Base-by-base conservation (phyloP, 75 land plant genomes). In the Picea sitchensis region DNA sequence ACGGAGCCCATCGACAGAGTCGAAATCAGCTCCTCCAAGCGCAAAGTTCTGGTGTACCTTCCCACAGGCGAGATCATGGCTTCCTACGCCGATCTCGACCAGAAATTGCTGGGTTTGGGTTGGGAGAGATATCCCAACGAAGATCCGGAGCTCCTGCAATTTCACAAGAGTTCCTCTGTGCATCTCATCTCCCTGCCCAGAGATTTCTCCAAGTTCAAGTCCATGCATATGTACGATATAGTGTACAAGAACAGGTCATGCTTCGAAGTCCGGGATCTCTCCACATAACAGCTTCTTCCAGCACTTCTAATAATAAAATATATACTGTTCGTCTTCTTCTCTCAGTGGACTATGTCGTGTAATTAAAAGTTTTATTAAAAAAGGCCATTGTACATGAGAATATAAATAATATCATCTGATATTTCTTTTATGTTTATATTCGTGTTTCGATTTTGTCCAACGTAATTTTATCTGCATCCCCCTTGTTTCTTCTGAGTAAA, bases 221-320 rank as follows among this genome's bases (percentile, higher is more conserved):
- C 89, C 71, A 81, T 90, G 44, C 82, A 90, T 77, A 87, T 90
- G 91, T 87, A 90, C 75, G 91, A 85, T 75, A 83, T 87, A 44
- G 87, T 84, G 21, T 81, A 82, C 61, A 84, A 86, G 83, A 84
- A 82, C 73, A 81, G 87, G 17, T 77, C 81, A 56, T 47, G 67
- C 59, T 86, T 87, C 80, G 84, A 86, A 60, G 87, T 86, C 60
- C 75, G 87, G 14, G 87, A 86, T 30, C 8, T 41, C 47, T 68
- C 23, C 71, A 77, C 82, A 80, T 51, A 31, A 59, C 69, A 88
- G 4, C 56, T 51, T 51, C 56, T 0, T 51, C 56, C 12, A 51
- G 12, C 56, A 51, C 56, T 51, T 51, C 56, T 51, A 51, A 51
- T 51, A 51, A 51, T 51, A 8, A 51, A 51, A 0, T 51, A 51